Evolutionary conservation across 257 asterid genomes (phyloP), one percentile per base, ranked within the genome.

Genomic region (Fraxinus americana): DNA sequence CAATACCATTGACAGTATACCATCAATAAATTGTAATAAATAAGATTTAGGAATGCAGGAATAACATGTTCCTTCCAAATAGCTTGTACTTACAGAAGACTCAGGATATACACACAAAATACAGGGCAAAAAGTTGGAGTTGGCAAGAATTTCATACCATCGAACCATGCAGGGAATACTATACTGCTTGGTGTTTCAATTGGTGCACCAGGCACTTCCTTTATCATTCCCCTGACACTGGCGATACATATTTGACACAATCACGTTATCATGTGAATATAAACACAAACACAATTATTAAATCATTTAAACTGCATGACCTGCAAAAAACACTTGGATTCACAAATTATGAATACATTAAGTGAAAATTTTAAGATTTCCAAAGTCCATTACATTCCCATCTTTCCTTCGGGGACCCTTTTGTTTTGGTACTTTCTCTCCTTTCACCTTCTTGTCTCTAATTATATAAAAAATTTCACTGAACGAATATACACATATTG

Each of bases 201-300:
- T 78, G 2, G 82, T 76, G 71, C 92, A 89, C 74, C 86, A 75
- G 12, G 83, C 90, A 43, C 75, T 57, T 32, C 83, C 90, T 77
- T 84, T 89, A 59, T 89, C 87, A 36, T 63, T 61, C 79, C 88
- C 81, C 74, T 85, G 89, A 21, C 92, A 84, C 7, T 86, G 92
- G 74, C 82, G 92, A 69, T 89, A 88, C 89, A 81, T 86, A 27
- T 57, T 83, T 4, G 90, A 83, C 50, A 69, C 67, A 45, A 27
- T 70, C 38, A 39, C 43, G 54, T 10, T 21, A 63, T 50, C 74
- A 0, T 68, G 68, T 25, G 34, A 9, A 63, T 52, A 5, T 5
- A 52, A 19, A 52, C 11, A 19, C 63, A 52, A 52, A 5, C 63
- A 52, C 25, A 19, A 52, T 52, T 52, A 52, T 0, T 17, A 19